Conservation (phyloP, 202 grass and related monocot genomes). For the Schoenoplectus tabernaemontani region DNA sequence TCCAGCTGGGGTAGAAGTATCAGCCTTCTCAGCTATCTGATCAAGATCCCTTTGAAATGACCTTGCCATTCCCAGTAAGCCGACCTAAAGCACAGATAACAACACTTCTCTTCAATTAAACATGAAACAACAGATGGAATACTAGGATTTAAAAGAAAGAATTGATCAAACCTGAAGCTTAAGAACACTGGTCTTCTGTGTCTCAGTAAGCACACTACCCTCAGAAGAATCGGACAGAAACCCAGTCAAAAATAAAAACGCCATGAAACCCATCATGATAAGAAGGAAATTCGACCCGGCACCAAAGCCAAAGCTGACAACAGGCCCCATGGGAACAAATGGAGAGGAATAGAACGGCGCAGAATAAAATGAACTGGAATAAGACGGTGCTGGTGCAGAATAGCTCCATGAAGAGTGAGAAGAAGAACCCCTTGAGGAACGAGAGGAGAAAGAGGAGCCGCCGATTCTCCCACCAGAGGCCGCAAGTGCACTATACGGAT, state of each 20-base stretch:
- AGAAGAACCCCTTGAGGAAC: conserved; percentile 29
- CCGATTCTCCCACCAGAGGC: conserved; percentile 71
- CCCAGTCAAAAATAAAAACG: conserved; percentile 60
- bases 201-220: conserved; percentile 58
- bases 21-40: conserved; percentile 82
- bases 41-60: conserved; percentile 98
- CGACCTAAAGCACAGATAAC: conserved; percentile 42
- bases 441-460: conserved; percentile 57
- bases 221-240: conserved; percentile 56
- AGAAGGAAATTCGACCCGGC: conserved; percentile 50
- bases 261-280: conserved; percentile 55
- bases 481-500: conserved; percentile 44
- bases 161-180: conserved; percentile 65
- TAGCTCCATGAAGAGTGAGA: conserved; percentile 51
- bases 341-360: conserved; percentile 82
- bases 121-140: neutral
- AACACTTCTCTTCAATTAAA: conserved; percentile 20
- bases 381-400: conserved; percentile 39
- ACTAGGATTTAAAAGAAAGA: neutral
- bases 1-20: conserved; percentile 85
- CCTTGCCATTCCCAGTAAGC: conserved; percentile 83
- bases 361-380: conserved; percentile 32
- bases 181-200: conserved; percentile 81
- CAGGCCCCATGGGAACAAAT: conserved; percentile 53
- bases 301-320: conserved; percentile 58